Conservation (phyloP, 768 basidiomycete species). For the Pleurotus pulmonarius region DNA sequence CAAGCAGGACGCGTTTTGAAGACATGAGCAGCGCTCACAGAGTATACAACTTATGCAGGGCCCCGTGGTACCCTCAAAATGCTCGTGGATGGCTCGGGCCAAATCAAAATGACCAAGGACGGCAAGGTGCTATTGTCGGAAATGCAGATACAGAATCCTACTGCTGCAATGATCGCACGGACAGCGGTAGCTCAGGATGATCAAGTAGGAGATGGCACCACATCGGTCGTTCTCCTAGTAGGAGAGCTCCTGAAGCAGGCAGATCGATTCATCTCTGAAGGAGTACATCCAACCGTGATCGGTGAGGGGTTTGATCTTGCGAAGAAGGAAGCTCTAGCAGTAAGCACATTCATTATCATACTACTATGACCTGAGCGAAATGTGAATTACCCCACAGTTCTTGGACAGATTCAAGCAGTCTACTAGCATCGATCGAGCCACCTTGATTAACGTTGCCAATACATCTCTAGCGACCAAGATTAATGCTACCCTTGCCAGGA, state of each 20-base stretch:
- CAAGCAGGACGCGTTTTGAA: conserved; percentile 29
- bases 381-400: conserved; percentile 51
- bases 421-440: conserved; percentile 79
- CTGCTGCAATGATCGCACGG: conserved; percentile 97
- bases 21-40: not conserved
- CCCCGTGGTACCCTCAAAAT: conserved; percentile 98
- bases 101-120: conserved; percentile 99
- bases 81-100: conserved; percentile 97
- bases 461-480: conserved; percentile 97
- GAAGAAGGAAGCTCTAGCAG: conserved; percentile 89
- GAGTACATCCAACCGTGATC: conserved; percentile 96
- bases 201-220: conserved; percentile 98
- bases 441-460: conserved; percentile 88
- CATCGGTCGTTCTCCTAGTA: conserved; percentile 92
- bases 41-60: conserved; percentile 41
- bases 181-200: conserved; percentile 99
- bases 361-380: not conserved
- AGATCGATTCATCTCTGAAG: conserved; percentile 96
- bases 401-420: conserved; percentile 86
- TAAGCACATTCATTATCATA: conserved; percentile 32
- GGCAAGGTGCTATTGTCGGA: conserved; percentile 97
- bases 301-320: conserved; percentile 95
- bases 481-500: conserved; percentile 73
- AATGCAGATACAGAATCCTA: conserved; percentile 99
- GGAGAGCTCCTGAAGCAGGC: conserved; percentile 96